Conservation (phyloP, 768 basidiomycete species). For the Mrakia hoshinonis region DNA sequence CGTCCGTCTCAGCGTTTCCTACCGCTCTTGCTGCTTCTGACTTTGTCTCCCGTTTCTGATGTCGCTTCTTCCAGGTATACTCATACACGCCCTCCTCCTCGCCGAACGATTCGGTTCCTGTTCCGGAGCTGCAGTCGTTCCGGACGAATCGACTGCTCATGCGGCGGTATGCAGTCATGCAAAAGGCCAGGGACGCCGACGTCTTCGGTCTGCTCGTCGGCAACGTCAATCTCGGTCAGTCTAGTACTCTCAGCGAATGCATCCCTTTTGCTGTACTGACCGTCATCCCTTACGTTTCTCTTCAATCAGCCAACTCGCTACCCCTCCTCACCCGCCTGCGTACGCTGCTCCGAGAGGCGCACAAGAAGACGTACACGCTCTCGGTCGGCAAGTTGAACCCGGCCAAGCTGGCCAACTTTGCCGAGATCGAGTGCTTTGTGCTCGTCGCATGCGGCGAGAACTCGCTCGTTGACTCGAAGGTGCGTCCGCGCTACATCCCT, state of each 20-base stretch:
- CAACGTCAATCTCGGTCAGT: constrained; percentile 76
- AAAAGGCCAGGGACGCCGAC: constrained; percentile 81
- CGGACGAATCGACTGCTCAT: constrained; percentile 75
- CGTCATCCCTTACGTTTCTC: background rate
- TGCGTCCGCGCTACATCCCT: constrained; percentile 37
- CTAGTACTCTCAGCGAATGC: background rate
- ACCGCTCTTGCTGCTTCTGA: background rate
- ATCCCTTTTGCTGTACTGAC: background rate
- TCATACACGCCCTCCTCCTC: constrained; percentile 59
- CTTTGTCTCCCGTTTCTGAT: background rate
- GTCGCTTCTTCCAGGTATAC: constrained; percentile 51
- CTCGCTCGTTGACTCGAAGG: constrained; percentile 50
- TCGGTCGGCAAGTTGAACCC: constrained; percentile 92
- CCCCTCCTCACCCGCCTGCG: constrained; percentile 79
- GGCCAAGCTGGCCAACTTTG: constrained; percentile 87
- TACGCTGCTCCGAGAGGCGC: constrained; percentile 52
- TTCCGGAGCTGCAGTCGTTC: constrained; percentile 49
- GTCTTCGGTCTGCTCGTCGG: constrained; percentile 93
- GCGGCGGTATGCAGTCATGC: constrained; percentile 77
- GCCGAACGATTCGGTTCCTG: constrained; percentile 37
- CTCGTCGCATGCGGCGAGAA: constrained; percentile 93
- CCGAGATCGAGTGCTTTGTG: constrained; percentile 92
- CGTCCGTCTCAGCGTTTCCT: background rate
- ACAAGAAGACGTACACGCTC: constrained; percentile 89
- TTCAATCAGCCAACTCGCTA: constrained; percentile 63